Base-by-base conservation (phyloP, 148 eudicot genomes). In the Nepenthes gracilis region DNA sequence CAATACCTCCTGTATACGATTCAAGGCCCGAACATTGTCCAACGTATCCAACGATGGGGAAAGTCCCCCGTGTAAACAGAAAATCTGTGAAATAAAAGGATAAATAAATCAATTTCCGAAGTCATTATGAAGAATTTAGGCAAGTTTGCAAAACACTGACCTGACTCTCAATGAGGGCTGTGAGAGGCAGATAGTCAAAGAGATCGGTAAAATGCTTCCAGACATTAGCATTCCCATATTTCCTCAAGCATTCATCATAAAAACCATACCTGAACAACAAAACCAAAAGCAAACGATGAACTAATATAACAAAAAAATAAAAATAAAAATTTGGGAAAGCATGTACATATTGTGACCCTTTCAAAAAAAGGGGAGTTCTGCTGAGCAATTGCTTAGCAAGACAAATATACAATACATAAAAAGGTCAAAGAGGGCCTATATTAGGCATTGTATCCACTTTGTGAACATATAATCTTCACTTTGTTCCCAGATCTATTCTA, bases 141-240 rank as follows among this genome's bases (percentile, higher is more conserved):
- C 37, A 60, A 36, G 33, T 32, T 33, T 13, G 59, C 37, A 60
- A 61, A 65, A 62, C 61, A 57, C 74, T 59, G 48, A 85, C 91
- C 91, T 85, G 91, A 62, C 87, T 82, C 83, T 85, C 91, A 59
- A 85, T 85, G 57, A 85, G 83, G 23, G 99, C 99, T 70, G 99
- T 93, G 72, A 93, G 86, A 67, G 97, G 99, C 47, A 93, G 81
- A 77, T 93, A 89, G 74, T 93, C 99, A 73, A 93, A 93, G 59
- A 93, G 91, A 72, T 93, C 99, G 34, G 99, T 93, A 59, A 88
- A 93, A 77, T 74, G 81, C 84, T 93, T 93, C 99, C 99, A 93
- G 69, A 93, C 96, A 70, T 89, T 93, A 33, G 99, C 99, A 78
- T 93, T 93, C 55, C 99, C 99, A 48, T 93, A 93, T 78, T 93